Evolutionary conservation across 345 rosid genomes (phyloP).

Genomic region (Hibiscus trionum): DNA sequence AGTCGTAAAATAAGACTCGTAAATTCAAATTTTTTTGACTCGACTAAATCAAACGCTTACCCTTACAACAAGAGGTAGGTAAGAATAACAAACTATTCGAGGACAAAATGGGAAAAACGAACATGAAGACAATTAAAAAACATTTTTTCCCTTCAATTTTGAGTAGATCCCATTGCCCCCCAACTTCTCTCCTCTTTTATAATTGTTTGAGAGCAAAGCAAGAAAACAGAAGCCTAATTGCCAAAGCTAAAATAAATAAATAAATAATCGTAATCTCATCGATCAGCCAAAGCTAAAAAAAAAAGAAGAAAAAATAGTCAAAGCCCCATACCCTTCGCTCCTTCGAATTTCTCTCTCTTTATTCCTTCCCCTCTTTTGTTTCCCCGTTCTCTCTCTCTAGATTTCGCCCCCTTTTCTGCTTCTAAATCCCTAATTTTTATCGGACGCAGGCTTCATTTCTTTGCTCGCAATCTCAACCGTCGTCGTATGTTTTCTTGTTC

Average conservation of each 20-base stretch:
- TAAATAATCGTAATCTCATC: conserved; percentile 15
- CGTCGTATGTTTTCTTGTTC: neutral
- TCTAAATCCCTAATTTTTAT: conserved; percentile 23
- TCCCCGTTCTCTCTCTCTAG: conserved; percentile 9
- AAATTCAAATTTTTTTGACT: no score
- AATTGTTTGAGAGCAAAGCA: conserved; percentile 11
- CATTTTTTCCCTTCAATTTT: neutral
- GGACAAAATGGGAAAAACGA: conserved; percentile 1
- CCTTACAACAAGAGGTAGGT: neutral
- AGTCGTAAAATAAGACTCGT: no score
- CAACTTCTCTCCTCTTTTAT: conserved; percentile 9
- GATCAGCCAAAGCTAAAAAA: conserved; percentile 17
- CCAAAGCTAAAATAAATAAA: conserved; percentile 9
- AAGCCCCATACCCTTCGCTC: conserved; percentile 25
- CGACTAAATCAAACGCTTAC: no score
- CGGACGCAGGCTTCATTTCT: conserved; percentile 16
- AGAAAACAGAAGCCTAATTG: conserved; percentile 11
- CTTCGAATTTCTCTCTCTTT: conserved; percentile 7
- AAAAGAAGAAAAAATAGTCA: conserved; percentile 27
- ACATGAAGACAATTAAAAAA: neutral
- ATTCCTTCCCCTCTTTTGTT: no score
- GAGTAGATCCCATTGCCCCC: conserved; percentile 9
- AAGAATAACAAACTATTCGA: neutral
- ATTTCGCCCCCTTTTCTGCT: conserved; percentile 6
- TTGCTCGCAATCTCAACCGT: neutral